Conservation (phyloP, 129 eudicot species). For the Flaveria bidentis region DNA sequence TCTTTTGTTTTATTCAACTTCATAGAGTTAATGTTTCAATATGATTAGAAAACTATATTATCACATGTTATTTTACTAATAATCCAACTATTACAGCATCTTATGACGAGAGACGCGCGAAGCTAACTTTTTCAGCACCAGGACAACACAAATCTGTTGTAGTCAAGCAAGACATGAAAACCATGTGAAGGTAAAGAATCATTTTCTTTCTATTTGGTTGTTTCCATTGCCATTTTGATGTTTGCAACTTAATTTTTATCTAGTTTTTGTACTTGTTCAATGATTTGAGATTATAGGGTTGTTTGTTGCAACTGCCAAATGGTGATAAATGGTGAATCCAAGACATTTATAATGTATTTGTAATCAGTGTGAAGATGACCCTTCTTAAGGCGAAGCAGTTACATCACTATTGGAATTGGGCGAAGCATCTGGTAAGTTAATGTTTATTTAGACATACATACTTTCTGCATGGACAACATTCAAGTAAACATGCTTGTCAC, state of each 20-base stretch:
- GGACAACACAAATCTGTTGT: constrained; percentile 16
- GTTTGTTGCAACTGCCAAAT: not conserved
- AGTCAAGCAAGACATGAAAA: constrained; percentile 20
- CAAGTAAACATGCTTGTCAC: no score
- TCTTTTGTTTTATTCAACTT: not conserved
- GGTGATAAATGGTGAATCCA: not conserved
- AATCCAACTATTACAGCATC: constrained; percentile 56
- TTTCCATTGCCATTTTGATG: not conserved
- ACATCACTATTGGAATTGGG: not conserved
- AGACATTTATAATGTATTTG: not conserved
- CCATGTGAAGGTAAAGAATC: constrained; percentile 15
- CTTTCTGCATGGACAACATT: no score
- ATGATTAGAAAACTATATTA: no score
- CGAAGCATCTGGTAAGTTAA: not conserved
- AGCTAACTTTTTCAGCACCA: constrained; percentile 39
- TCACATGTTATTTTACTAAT: constrained; percentile 17
- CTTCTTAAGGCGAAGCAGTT: not conserved
- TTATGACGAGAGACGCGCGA: constrained; percentile 67
- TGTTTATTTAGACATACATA: no score
- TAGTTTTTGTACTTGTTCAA: not conserved
- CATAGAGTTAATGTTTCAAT: no score
- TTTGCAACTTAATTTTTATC: not conserved
- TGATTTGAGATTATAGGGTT: not conserved
- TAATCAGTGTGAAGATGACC: not conserved
- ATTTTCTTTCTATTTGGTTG: not conserved